These are phyloP conservation scores for Myochromella boudieri DNA, from an alignment of 768 basidiomycete species.

Conservation along the genomic window DNA sequence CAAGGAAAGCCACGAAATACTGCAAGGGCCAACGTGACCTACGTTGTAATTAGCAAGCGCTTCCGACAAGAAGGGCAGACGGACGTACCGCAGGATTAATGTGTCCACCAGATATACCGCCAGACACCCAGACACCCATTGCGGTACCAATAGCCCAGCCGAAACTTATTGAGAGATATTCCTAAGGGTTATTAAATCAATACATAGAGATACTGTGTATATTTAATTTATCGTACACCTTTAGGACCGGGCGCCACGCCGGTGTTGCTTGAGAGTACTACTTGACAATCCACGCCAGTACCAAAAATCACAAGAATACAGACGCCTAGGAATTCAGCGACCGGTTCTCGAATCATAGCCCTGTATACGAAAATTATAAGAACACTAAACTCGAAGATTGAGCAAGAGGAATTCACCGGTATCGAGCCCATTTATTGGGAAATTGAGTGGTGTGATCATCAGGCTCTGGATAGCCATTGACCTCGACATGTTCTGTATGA, in stretches of 20 bases:
- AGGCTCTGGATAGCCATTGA: too few species aligned
- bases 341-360: conserved; percentile 51
- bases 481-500: neutral
- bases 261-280: conserved; percentile 45
- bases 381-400: neutral
- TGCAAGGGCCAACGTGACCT: conserved; percentile 73
- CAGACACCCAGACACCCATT: conserved; percentile 67
- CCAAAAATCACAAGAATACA: conserved; percentile 62
- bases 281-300: conserved; percentile 57
- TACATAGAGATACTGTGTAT: too few species aligned
- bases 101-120: conserved; percentile 72
- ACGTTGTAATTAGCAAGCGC: conserved; percentile 1
- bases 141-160: conserved; percentile 62
- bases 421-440: conserved; percentile 56
- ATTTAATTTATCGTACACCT: conserved; percentile 68
- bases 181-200: conserved; percentile 26
- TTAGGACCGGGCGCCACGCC: conserved; percentile 45
- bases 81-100: conserved; percentile 66
- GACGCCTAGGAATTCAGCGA: conserved; percentile 63
- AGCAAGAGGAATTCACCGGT: conserved; percentile 38
- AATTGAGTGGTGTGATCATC: conserved; percentile 35
- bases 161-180: conserved; percentile 47
- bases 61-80: neutral
- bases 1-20: conserved; percentile 74
- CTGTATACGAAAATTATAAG: conserved; percentile 24